phyloP scores from a whole-genome alignment of 257 asterid genomes.

The Rubia yunnanensis region DNA sequence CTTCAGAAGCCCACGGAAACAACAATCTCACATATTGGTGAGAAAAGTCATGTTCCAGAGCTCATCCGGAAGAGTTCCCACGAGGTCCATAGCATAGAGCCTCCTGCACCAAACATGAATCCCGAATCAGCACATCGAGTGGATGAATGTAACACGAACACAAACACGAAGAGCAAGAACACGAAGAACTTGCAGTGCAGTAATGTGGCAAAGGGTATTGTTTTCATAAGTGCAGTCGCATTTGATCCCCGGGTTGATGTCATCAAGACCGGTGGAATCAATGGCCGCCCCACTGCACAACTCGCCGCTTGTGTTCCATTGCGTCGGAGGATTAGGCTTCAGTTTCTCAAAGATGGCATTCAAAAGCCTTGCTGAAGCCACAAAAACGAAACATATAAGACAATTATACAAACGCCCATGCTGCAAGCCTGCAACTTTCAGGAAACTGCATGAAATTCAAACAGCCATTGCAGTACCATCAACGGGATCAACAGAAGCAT shows the following conservation, averaged over 20 bases:
- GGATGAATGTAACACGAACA: too few species aligned
- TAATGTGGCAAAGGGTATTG: constrained; percentile 29
- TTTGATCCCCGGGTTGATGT: constrained; percentile 44
- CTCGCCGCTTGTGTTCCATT: constrained; percentile 56
- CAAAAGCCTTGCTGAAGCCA: constrained; percentile 30
- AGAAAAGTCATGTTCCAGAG: constrained; percentile 54
- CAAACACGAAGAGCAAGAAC: background rate
- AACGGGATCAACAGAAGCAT: background rate
- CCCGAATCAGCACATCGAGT: background rate
- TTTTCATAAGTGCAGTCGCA: constrained; percentile 48
- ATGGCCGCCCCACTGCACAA: constrained; percentile 14
- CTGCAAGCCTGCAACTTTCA: background rate
- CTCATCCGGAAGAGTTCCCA: constrained; percentile 43
- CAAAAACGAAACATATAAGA: background rate
- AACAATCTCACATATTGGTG: constrained; percentile 4
- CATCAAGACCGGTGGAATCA: constrained; percentile 13
- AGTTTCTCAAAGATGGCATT: constrained; percentile 39
- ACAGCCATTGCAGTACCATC: background rate
- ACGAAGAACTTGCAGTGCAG: constrained; percentile 17
- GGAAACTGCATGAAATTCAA: background rate
- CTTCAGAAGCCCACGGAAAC: background rate
- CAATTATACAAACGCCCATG: constrained; percentile 6
- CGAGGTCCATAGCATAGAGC: constrained; percentile 32
- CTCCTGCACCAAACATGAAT: constrained; percentile 25
- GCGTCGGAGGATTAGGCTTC: constrained; percentile 19